phyloP scores from a whole-genome alignment of 371 early-diverging fungal species.

The Haplosporangium sp. region DNA sequence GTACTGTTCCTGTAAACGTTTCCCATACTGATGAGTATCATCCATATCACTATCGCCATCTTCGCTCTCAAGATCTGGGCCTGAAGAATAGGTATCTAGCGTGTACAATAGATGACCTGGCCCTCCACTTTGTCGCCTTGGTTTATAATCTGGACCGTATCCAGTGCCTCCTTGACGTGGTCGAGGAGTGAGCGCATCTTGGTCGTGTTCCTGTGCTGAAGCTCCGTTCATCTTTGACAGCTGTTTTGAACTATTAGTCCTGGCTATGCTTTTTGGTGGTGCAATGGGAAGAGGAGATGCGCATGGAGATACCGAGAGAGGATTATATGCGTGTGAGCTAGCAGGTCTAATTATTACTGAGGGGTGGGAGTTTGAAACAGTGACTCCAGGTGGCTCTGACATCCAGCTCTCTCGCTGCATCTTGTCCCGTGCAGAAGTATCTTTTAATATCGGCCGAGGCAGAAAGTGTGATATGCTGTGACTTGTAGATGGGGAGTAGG shows the following conservation, averaged over 20 bases:
- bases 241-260: slow-evolving; percentile 38
- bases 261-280: slow-evolving; percentile 50
- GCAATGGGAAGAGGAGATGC: slow-evolving; percentile 24
- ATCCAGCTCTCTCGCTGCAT: slow-evolving; percentile 47
- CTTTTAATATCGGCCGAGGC: slow-evolving; percentile 50
- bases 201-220: slow-evolving; percentile 31
- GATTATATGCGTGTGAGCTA: slow-evolving; percentile 1
- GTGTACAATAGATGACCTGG: slow-evolving; percentile 36
- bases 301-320: slow-evolving; percentile 1
- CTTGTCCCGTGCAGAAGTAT: slow-evolving; percentile 45
- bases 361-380: slow-evolving; percentile 2
- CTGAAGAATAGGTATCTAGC: slow-evolving; percentile 16
- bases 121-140: slow-evolving; percentile 52
- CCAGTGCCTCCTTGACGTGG: slow-evolving; percentile 17
- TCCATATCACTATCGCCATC: slow-evolving; percentile 50
- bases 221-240: slow-evolving; percentile 30
- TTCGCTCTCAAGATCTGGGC: slow-evolving; percentile 39
- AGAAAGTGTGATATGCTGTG: slow-evolving; percentile 9
- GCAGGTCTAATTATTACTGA: slow-evolving; percentile 6
- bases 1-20: slow-evolving; percentile 46
- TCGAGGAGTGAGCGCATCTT: slow-evolving; percentile 42
- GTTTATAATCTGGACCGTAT: slow-evolving; percentile 43
- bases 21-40: slow-evolving; percentile 18
- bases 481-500: slow-evolving; percentile 1
- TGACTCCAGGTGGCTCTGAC: slow-evolving; percentile 34